phyloP scores from a whole-genome alignment of 2,329 filamentous ascomycete species.

The Fusarium stilboides region DNA sequence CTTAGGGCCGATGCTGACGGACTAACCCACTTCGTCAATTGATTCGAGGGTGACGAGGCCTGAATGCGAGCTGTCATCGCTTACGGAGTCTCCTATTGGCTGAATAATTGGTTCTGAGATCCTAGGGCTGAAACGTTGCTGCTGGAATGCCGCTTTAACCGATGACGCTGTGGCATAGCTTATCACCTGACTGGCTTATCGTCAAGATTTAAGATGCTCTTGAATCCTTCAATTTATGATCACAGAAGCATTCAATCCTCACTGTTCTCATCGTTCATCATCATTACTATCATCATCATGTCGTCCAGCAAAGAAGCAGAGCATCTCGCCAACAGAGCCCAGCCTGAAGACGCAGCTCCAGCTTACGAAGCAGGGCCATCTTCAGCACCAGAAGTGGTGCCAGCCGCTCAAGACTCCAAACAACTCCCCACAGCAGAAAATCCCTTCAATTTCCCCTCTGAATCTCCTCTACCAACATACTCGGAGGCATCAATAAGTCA shows the following conservation, averaged over 20 bases:
- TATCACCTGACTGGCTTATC: neutral
- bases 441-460: constrained; percentile 60
- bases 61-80: neutral
- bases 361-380: constrained; percentile 27
- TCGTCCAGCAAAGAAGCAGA: constrained; percentile 34
- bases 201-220: constrained; percentile 12
- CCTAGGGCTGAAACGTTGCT: constrained; percentile 30
- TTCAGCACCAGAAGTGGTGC: neutral
- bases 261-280: accelerated
- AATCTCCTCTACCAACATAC: constrained; percentile 53
- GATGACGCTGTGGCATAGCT: constrained; percentile 37
- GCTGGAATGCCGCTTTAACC: constrained; percentile 26
- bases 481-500: constrained; percentile 37
- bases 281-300: constrained; percentile 10
- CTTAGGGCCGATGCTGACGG: neutral
- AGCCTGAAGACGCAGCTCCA: constrained; percentile 12
- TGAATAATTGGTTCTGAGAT: neutral
- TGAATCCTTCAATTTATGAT: too few species aligned
- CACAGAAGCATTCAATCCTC: neutral
- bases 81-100: constrained; percentile 15
- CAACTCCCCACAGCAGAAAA: constrained; percentile 51
- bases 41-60: constrained; percentile 17
- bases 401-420: neutral
- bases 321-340: constrained; percentile 15
- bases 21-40: constrained; percentile 8